Conservation (phyloP, 176 grass and related monocot genomes). For the Eragrostis curvula region DNA sequence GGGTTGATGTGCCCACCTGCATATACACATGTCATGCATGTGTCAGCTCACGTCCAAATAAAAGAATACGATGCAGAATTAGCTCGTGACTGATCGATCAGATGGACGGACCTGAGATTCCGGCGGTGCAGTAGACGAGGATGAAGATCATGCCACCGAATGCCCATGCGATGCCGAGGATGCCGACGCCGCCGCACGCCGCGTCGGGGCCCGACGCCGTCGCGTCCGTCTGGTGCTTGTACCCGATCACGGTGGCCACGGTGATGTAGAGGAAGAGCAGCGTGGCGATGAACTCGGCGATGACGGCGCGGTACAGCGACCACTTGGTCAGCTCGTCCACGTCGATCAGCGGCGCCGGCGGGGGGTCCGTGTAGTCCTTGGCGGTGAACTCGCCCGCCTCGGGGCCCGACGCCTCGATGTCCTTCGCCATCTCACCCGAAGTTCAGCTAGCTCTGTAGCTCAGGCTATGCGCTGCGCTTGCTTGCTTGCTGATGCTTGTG, state of each 20-base stretch:
- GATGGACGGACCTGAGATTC: slow-evolving; percentile 67
- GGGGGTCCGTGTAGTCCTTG: slow-evolving; percentile 92
- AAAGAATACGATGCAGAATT: background rate
- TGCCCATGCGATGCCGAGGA: slow-evolving; percentile 88
- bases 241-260: slow-evolving; percentile 82
- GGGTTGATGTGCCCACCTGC: slow-evolving; percentile 95
- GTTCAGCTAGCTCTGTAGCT: background rate
- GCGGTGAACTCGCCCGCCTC: slow-evolving; percentile 52
- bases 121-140: slow-evolving; percentile 92
- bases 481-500: slow-evolving; percentile 36
- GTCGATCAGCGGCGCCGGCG: slow-evolving; percentile 72
- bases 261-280: slow-evolving; percentile 92
- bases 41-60: background rate
- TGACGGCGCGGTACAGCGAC: slow-evolving; percentile 85
- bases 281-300: slow-evolving; percentile 89
- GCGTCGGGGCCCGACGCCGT: slow-evolving; percentile 45
- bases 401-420: slow-evolving; percentile 58
- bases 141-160: slow-evolving; percentile 94
- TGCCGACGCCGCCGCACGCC: slow-evolving; percentile 72
- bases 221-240: slow-evolving; percentile 73
- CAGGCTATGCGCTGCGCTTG: background rate
- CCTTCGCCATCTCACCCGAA: slow-evolving; percentile 64
- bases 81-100: too few relatives aligned
- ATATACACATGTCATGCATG: background rate
- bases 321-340: slow-evolving; percentile 72